A percentile compares a stretch with the other conserved stretches of the same genome.
Evolutionary conservation across 2,329 filamentous ascomycete genomes (phyloP).

Genomic region (Phialophora chinensis): DNA sequence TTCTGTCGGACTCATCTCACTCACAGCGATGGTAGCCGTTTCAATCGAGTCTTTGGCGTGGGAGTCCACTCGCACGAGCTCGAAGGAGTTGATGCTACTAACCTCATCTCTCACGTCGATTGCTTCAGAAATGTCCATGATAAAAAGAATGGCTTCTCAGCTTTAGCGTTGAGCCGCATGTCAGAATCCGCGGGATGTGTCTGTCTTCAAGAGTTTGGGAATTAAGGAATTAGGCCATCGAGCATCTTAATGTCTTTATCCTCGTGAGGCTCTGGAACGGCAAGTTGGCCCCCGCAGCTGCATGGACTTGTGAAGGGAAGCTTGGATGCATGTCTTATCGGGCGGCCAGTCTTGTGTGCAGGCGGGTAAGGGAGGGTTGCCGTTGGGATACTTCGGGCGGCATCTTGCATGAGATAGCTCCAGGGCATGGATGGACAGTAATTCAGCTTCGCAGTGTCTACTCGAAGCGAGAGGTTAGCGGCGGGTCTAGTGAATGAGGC

Average conservation of each 20-base stretch:
- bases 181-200: neutral
- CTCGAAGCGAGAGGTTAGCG: no score
- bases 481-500: no score
- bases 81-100: conserved; percentile 8
- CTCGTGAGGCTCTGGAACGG: no score
- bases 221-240: neutral
- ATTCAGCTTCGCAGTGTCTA: no score
- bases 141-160: neutral
- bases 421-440: no score
- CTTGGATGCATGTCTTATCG: no score
- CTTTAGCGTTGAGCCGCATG: neutral
- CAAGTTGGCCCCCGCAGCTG: no score
- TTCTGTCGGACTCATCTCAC: neutral
- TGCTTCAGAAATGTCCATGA: neutral
- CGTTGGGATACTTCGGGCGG: no score
- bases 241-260: conserved; percentile 2
- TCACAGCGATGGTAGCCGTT: conserved; percentile 3
- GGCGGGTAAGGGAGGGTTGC: no score
- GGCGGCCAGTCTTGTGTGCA: no score
- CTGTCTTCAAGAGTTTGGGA: neutral
- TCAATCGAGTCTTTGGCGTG: neutral
- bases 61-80: neutral
- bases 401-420: no score
- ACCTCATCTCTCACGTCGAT: neutral
- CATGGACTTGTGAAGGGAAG: no score